Evolutionary conservation across 2,329 filamentous ascomycete species (phyloP), one percentile per base, ranked within the genome.

Genomic region (Penicillium sp.): DNA sequence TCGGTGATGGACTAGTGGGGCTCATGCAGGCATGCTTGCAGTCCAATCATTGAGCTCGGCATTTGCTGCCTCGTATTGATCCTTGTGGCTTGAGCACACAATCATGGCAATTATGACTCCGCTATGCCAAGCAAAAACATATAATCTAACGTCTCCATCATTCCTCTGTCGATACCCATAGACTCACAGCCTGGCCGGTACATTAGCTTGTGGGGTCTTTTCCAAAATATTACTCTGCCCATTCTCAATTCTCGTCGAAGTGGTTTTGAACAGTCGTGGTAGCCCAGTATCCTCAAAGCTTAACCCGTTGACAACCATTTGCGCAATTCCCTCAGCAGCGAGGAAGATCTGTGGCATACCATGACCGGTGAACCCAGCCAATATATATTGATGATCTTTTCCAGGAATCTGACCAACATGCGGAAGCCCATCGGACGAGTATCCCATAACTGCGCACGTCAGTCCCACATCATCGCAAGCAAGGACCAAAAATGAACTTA

Each of bases 291-390:
- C 64, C 11, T 67, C 68, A 16, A 72, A 70, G 4, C 45, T 43
- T 1, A 53, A 42, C 3, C 57, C 68, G 11, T 66, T 62, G 21
- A 70, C 52, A 60, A 87, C 79, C 82, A 88, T 85, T 29, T 75
- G 72, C 1, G 80, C 82, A 57, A 89, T 63, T 0, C 81, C 86
- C 62, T 81, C 79, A 0, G 85, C 85, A 27, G 81, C 83, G 68
- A 85, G 82, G 75, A 85, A 83, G 54, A 84, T 85, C 31, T 85
- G 70, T 1, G 86, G 86, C 87, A 88, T 89, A 0, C 86, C 85
- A 68, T 89, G 85, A 1, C 87, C 87, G 61, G 87, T 86, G 61
- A 89, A 89, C 6, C 84, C 81, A 3, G 82, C 84, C 31, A 80
- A 78, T 1, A 86, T 74, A 78, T 82, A 87, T 23, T 88, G 66